Percentiles rank a stretch among this genome's conserved stretches.
These are phyloP conservation scores for Astragalus glycyphyllos DNA, from an alignment of 306 rosid species.

Conservation along the genomic window DNA sequence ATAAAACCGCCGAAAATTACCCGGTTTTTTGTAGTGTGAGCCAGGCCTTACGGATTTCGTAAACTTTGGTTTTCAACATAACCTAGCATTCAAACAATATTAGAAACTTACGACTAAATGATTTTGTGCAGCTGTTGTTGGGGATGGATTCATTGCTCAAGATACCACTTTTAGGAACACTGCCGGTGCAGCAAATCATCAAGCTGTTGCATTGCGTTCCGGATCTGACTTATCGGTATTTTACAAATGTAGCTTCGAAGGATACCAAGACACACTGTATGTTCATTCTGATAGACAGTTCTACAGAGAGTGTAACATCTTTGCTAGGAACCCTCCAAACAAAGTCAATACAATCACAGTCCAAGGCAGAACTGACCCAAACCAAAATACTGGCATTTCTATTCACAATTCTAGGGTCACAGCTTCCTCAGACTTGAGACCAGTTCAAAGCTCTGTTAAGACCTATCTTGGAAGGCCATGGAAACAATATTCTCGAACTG, in stretches of 20 bases:
- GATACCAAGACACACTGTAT: constrained; percentile 79
- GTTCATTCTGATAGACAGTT: constrained; percentile 77
- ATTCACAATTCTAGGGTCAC: too few species aligned
- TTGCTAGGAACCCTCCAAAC: too few species aligned
- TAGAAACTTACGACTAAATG: background rate
- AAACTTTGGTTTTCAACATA: background rate
- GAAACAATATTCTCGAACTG: constrained; percentile 57
- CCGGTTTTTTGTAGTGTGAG: too few species aligned
- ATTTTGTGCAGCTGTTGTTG: constrained; percentile 59
- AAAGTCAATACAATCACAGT: too few species aligned
- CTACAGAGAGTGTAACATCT: constrained; percentile 69
- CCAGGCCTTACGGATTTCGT: too few species aligned
- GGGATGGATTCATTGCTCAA: constrained; percentile 70
- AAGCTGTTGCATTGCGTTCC: constrained; percentile 83
- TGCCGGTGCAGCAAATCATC: too few species aligned
- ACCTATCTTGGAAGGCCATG: too few species aligned
- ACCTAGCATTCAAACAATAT: background rate
- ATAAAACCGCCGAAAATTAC: too few species aligned
- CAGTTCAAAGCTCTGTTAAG: too few species aligned
- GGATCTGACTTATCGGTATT: constrained; percentile 81
- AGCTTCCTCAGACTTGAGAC: too few species aligned
- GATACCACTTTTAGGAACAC: constrained; percentile 81
- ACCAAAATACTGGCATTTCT: too few species aligned
- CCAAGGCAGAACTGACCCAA: too few species aligned
- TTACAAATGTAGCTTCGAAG: constrained; percentile 77